Evolutionary conservation across 2,329 filamentous ascomycete species (phyloP), one percentile per base, ranked within the genome.

Genomic region (Pseudopithomyces chartarum): DNA sequence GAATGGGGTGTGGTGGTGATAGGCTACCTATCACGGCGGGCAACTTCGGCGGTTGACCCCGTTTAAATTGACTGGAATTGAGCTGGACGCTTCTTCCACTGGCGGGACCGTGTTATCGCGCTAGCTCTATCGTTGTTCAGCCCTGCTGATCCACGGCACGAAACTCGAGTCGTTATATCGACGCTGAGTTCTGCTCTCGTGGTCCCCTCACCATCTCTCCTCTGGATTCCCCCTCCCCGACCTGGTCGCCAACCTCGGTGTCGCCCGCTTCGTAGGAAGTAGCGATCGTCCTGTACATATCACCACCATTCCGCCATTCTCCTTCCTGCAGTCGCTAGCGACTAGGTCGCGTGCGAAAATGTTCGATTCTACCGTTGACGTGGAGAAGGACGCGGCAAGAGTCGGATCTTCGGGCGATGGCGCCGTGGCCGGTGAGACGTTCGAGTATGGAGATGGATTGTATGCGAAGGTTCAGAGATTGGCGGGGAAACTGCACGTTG

Each of bases 401-500:
- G 45, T 56, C 55, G 66, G 44, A 56, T 68, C 56, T 51, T 61
- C 61, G 34, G 57, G 77, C 46, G 75, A 77, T 23, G 77, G 78
- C 58, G 84, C 83, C 12, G 83, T 88, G 3, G 79, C 80, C 3
- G 84, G 84, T 22, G 84, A 88, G 65, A 84, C 76, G 59, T 87
- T 89, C 63, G 80, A 81, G 57, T 78, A 84, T 57, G 86, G 85
- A 55, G 74, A 84, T 65, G 79, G 79, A 34, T 65, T 78, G 55
- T 87, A 85, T 66, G 86, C 85, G 17, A 85, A 80, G 67, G 61
- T 87, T 0, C 87, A 89, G 73, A 82, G 85, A 29, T 66, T 90
- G 13, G 88, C 87, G 0, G 86, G 83, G 42, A 86, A 82, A 64
- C 81, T 89, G 60, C 84, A 87, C 40, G 84, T 92, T 53, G 90